phyloP scores from a whole-genome alignment of 108 stramenopile species.

The Nitzschia sp. region DNA sequence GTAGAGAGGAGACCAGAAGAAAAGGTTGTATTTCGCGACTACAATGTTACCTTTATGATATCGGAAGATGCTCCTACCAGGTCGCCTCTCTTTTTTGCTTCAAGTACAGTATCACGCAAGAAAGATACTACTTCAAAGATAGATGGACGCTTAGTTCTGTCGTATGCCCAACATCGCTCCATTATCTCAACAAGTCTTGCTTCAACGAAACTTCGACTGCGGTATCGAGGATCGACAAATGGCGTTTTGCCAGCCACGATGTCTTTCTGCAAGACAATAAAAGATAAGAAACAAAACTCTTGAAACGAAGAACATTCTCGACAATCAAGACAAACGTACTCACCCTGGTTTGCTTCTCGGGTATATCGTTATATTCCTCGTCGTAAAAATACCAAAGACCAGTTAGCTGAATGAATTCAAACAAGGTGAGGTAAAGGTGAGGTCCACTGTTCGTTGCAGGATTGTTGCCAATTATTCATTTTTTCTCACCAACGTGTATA shows the following conservation, averaged over 20 bases:
- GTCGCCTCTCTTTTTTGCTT: too few relatives aligned
- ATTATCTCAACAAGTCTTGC: constrained; percentile 65
- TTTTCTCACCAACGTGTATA: constrained; percentile 52
- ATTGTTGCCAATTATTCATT: background rate
- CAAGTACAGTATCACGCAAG: constrained; percentile 34
- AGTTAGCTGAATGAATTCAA: constrained; percentile 37
- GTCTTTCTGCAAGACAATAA: constrained; percentile 10
- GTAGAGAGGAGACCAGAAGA: too few relatives aligned
- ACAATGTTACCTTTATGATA: too few relatives aligned
- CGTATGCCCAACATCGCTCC: constrained; percentile 57
- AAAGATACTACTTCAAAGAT: constrained; percentile 55
- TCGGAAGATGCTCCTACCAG: too few relatives aligned
- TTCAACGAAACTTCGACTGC: constrained; percentile 54
- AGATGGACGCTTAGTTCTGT: constrained; percentile 50
- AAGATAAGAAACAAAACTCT: background rate
- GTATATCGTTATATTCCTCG: constrained; percentile 43
- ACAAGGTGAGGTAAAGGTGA: too few relatives aligned
- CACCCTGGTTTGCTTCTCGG: too few relatives aligned
- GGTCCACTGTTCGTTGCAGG: background rate
- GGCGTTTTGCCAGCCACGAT: constrained; percentile 46
- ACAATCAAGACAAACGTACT: too few relatives aligned
- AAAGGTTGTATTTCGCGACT: too few relatives aligned
- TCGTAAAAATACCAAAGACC: constrained; percentile 66
- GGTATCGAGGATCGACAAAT: constrained; percentile 62
- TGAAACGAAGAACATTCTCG: background rate